Evolutionary conservation across 2,329 filamentous ascomycete genomes (phyloP), one percentile per base, ranked within the genome.

Genomic region (Trichoderma gracile): DNA sequence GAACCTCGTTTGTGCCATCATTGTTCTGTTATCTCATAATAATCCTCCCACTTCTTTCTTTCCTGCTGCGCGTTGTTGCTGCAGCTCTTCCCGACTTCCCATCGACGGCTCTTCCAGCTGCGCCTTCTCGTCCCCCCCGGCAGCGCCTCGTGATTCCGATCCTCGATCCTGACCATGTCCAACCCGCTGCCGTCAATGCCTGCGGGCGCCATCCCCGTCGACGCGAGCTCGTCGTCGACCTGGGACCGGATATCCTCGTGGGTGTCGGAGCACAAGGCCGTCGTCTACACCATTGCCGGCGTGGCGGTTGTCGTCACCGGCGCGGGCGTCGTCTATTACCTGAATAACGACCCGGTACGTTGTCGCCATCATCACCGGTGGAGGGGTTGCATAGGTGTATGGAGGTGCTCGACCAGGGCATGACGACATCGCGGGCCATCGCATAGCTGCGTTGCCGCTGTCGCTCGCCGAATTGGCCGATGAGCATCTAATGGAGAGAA

Each of bases 211-310:
- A 74, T 86, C 60, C 79, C 81, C 47, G 76, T 86, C 70, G 79
- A 84, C 64, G 76, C 81, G 69, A 84, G 89, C 67, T 86, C 89
- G 66, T 89, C 91, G 54, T 89, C 91, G 53, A 80, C 95, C 63
- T 97, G 93, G 93, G 92, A 97, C 78, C 89, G 93, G 73, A 82
- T 97, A 79, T 90, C 93, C 69, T 89, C 83, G 74, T 99, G 95
- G 94, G 93, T 91, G 15, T 91, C 93, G 2, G 94, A 98, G 77
- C 93, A 99, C 81, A 98, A 97, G 82, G 90, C 92, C 54, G 85
- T 94, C 62, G 93, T 96, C 68, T 99, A 97, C 79, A 97, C 95
- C 70, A 92, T 98, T 79, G 95, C 94, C 63, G 95, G 95, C 73
- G 91, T 97, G 66, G 94, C 94, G 61, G 86, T 97, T 54, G 92